Evolutionary conservation across 768 basidiomycete genomes (phyloP).

Genomic region (Cystoderma amianthinum): DNA sequence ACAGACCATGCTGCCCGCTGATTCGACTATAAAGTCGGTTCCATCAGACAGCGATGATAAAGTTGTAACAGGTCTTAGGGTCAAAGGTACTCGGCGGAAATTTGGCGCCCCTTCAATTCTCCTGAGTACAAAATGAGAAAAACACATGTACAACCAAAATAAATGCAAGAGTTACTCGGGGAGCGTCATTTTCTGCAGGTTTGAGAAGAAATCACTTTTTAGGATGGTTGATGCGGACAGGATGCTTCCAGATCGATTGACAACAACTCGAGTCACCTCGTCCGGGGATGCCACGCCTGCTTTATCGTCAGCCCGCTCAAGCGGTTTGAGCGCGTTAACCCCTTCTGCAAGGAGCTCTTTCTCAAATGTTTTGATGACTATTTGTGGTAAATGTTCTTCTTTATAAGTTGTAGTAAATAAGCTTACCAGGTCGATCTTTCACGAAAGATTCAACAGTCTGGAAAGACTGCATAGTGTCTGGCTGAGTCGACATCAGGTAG

Average conservation of each 20-base stretch:
- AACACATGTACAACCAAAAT: neutral
- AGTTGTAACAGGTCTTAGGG: slow-evolving; percentile 29
- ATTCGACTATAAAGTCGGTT: slow-evolving; percentile 29
- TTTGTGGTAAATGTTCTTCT: no score
- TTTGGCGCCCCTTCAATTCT: slow-evolving; percentile 94
- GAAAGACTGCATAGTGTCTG: slow-evolving; percentile 71
- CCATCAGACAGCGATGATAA: slow-evolving; percentile 19
- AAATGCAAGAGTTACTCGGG: slow-evolving; percentile 63
- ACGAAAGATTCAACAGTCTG: slow-evolving; percentile 81
- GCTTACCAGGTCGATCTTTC: slow-evolving; percentile 72
- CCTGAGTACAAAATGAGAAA: slow-evolving; percentile 23
- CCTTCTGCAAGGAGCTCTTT: slow-evolving; percentile 82
- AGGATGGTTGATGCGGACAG: slow-evolving; percentile 89
- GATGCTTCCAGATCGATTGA: slow-evolving; percentile 78
- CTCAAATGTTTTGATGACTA: slow-evolving; percentile 93
- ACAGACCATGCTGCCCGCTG: slow-evolving; percentile 60
- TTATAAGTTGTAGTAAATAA: no score
- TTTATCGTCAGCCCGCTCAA: slow-evolving; percentile 62
- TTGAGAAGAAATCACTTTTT: slow-evolving; percentile 93
- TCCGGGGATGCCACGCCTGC: slow-evolving; percentile 80
- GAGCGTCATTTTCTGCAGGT: slow-evolving; percentile 92
- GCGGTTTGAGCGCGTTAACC: slow-evolving; percentile 71
- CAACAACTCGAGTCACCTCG: slow-evolving; percentile 83
- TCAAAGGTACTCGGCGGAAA: slow-evolving; percentile 77
- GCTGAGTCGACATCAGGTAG: slow-evolving; percentile 74